Conservation (phyloP, 805 yeast species). For the Saccharomycopsis capsularis region DNA sequence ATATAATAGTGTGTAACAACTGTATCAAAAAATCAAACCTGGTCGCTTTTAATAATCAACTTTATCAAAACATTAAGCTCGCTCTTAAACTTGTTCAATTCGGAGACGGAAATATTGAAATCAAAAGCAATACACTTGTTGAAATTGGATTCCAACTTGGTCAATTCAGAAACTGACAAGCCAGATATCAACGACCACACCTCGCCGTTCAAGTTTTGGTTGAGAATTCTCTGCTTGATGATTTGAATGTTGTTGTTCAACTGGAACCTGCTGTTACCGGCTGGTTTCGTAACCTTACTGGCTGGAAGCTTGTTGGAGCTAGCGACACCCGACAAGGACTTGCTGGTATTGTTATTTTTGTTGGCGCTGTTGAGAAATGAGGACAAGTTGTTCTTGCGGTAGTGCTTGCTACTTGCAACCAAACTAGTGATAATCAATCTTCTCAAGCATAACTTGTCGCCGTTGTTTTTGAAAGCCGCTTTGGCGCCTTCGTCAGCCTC, state of each 20-base stretch:
- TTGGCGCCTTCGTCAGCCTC: background rate
- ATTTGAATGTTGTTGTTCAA: no score
- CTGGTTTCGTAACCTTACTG: background rate
- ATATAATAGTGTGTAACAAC: no score
- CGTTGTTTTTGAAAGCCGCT: background rate
- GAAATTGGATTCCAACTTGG: constrained; percentile 6
- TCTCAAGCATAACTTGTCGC: constrained; percentile 16
- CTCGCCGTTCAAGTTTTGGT: constrained; percentile 7
- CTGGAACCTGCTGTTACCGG: background rate
- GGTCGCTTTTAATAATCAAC: constrained; percentile 16
- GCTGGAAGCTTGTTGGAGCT: background rate
- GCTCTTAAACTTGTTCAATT: constrained; percentile 11
- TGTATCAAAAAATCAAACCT: background rate
- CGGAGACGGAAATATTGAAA: constrained; percentile 3
- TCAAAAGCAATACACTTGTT: constrained; percentile 7
- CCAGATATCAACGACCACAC: constrained; percentile 19
- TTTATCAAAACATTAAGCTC: constrained; percentile 13
- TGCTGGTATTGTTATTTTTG: background rate
- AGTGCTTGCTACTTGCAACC: constrained; percentile 1
- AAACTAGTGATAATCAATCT: constrained; percentile 18
- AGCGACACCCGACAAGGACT: background rate
- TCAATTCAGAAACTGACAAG: constrained; percentile 9
- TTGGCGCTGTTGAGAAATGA: background rate
- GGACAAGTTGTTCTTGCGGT: no score
- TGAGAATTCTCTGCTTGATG: constrained; percentile 2